These are phyloP conservation scores for Eleusine indica DNA, from an alignment of 176 grass and related monocot genomes.

Conservation along the genomic window DNA sequence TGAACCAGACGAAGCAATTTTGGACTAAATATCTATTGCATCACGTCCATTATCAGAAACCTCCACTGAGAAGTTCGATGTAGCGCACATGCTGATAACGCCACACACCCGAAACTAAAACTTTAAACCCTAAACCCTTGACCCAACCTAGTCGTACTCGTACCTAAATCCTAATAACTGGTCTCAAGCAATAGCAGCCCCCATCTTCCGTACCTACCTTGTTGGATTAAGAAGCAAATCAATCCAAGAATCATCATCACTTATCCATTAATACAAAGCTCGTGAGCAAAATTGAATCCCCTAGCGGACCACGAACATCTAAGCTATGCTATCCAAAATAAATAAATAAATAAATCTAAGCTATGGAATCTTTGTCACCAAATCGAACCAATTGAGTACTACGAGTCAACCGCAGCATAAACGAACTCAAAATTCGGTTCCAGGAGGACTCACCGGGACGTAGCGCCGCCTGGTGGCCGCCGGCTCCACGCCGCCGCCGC, in stretches of 20 bases:
- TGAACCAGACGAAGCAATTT: conserved; percentile 8
- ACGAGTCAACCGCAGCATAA: background rate
- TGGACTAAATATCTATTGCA: background rate
- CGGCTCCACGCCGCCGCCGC: background rate
- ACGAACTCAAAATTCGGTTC: background rate
- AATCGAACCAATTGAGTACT: conserved; percentile 11
- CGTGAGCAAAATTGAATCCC: background rate
- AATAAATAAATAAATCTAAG: background rate
- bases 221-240: background rate
- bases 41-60: background rate
- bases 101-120: background rate
- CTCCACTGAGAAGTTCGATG: background rate
- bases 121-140: conserved; percentile 23
- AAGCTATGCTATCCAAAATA: background rate
- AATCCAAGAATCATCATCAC: background rate
- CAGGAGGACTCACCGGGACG: conserved; percentile 56
- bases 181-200: background rate
- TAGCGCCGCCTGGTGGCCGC: conserved; percentile 57
- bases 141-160: too few species aligned
- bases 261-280: background rate
- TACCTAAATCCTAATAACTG: background rate
- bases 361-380: background rate
- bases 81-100: background rate
- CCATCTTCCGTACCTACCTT: background rate
- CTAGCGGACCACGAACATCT: background rate